These are phyloP conservation scores for Beverwykella pulmonaria DNA, from an alignment of 495 filamentous ascomycete species.

Conservation along the genomic window DNA sequence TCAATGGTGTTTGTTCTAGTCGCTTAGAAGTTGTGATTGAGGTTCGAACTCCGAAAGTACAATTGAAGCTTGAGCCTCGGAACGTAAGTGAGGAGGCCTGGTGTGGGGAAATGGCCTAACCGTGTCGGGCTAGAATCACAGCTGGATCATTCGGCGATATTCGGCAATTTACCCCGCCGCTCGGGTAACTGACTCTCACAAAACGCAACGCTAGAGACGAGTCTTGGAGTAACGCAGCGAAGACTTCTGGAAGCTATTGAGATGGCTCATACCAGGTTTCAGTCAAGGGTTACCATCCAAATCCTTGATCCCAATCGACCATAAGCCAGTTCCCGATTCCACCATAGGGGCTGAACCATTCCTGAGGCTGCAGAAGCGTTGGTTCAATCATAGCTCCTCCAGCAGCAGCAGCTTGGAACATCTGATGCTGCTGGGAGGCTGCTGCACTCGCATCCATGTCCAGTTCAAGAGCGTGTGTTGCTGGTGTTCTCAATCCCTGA, in stretches of 20 bases:
- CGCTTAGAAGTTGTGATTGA: neutral
- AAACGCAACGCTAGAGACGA: neutral
- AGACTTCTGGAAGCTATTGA: neutral
- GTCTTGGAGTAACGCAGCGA: neutral
- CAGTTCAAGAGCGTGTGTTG: slow-evolving; percentile 2
- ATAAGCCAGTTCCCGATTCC: slow-evolving; percentile 31
- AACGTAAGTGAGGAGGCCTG: neutral
- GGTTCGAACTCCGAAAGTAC: neutral
- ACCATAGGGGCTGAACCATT: slow-evolving; percentile 27
- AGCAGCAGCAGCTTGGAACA: slow-evolving; percentile 1
- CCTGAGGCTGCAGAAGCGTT: slow-evolving; percentile 24
- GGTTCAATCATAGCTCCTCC: slow-evolving; percentile 10
- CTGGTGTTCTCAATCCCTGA: slow-evolving; percentile 29
- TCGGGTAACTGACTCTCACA: neutral
- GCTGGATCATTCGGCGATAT: neutral
- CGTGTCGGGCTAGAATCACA: neutral
- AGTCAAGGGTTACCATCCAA: slow-evolving; percentile 5
- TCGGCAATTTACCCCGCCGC: slow-evolving; percentile 3
- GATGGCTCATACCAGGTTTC: neutral
- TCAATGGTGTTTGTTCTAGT: neutral
- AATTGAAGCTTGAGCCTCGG: slow-evolving; percentile 4
- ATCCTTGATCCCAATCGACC: slow-evolving; percentile 28
- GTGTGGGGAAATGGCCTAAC: neutral
- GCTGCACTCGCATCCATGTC: neutral
- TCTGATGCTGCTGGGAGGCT: slow-evolving; percentile 9